phyloP scores from a whole-genome alignment of 768 basidiomycete species.

The Tubosaeta sp. region DNA sequence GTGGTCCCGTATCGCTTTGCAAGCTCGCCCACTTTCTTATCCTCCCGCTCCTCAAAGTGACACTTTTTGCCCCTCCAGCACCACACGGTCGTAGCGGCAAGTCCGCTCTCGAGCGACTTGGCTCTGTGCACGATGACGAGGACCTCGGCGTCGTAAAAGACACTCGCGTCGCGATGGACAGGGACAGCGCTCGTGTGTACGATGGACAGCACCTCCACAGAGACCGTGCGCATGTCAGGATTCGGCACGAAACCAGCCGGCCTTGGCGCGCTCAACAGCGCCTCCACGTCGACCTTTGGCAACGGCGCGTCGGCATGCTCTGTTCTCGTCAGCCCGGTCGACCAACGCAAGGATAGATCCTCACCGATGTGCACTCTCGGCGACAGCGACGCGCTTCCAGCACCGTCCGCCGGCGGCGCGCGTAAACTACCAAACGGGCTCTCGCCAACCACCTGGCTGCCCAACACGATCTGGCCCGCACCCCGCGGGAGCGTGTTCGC shows the following conservation, averaged over 20 bases:
- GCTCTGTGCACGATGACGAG: slow-evolving; percentile 65
- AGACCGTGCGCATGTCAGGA: slow-evolving; percentile 50
- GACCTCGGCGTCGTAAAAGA: slow-evolving; percentile 74
- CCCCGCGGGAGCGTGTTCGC: slow-evolving; percentile 46
- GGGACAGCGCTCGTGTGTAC: slow-evolving; percentile 45
- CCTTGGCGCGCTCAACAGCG: slow-evolving; percentile 35
- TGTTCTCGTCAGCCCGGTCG: slow-evolving; percentile 13
- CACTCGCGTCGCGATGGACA: slow-evolving; percentile 41
- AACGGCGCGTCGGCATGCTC: slow-evolving; percentile 42
- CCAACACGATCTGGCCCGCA: slow-evolving; percentile 3
- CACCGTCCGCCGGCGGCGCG: background rate
- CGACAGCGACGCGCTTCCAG: background rate
- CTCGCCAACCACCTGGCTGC: slow-evolving; percentile 7
- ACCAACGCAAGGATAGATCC: background rate
- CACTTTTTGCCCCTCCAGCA: slow-evolving; percentile 65
- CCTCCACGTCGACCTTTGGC: slow-evolving; percentile 45
- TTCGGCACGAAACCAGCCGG: slow-evolving; percentile 18
- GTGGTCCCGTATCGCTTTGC: slow-evolving; percentile 69
- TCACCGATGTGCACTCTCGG: slow-evolving; percentile 33
- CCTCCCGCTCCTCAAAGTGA: slow-evolving; percentile 53
- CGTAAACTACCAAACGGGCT: slow-evolving; percentile 11
- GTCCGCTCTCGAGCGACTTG: slow-evolving; percentile 59
- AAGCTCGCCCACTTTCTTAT: slow-evolving; percentile 63
- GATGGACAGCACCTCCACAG: slow-evolving; percentile 69
- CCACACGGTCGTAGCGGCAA: slow-evolving; percentile 71